phyloP scores from a whole-genome alignment of 2,329 filamentous ascomycete species.

The Exophiala aquamarina region DNA sequence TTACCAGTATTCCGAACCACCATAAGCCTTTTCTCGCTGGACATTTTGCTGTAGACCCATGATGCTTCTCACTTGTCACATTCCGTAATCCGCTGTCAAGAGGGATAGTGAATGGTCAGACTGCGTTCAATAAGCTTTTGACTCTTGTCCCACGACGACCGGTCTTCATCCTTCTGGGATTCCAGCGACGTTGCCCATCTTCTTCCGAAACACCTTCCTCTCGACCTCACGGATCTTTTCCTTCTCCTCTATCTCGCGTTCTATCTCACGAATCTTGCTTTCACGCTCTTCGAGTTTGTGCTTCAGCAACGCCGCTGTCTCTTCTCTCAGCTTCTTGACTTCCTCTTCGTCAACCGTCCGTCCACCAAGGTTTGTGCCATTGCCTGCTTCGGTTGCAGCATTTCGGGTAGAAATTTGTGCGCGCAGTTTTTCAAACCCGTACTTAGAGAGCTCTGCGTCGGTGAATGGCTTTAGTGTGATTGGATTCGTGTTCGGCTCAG shows the following conservation, averaged over 20 bases:
- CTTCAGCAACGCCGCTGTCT: constrained; percentile 21
- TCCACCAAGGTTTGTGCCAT: constrained; percentile 1
- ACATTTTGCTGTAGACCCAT: too few species aligned
- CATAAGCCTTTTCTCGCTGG: too few species aligned
- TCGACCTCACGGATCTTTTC: constrained; percentile 29
- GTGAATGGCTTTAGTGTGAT: constrained; percentile 26
- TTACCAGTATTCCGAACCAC: too few species aligned
- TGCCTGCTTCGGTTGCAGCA: constrained; percentile 4
- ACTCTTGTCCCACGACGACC: too few species aligned
- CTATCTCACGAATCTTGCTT: constrained; percentile 21
- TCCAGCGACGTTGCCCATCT: constrained; percentile 19
- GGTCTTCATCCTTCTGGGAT: too few species aligned
- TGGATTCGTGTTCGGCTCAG: constrained; percentile 16
- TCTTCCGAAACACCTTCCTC: constrained; percentile 27
- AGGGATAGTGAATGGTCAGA: too few species aligned
- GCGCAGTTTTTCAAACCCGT: constrained; percentile 22
- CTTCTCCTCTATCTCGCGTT: constrained; percentile 28
- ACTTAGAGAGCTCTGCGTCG: constrained; percentile 18
- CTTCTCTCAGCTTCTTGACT: constrained; percentile 16
- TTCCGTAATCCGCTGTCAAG: too few species aligned
- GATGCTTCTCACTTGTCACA: too few species aligned
- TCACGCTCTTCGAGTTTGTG: constrained; percentile 25
- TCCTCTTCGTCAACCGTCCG: constrained; percentile 13
- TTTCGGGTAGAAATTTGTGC: constrained; percentile 10
- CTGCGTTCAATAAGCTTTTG: too few species aligned